phyloP scores from a whole-genome alignment of 2,329 filamentous ascomycete species.

The Diaporthe eres region DNA sequence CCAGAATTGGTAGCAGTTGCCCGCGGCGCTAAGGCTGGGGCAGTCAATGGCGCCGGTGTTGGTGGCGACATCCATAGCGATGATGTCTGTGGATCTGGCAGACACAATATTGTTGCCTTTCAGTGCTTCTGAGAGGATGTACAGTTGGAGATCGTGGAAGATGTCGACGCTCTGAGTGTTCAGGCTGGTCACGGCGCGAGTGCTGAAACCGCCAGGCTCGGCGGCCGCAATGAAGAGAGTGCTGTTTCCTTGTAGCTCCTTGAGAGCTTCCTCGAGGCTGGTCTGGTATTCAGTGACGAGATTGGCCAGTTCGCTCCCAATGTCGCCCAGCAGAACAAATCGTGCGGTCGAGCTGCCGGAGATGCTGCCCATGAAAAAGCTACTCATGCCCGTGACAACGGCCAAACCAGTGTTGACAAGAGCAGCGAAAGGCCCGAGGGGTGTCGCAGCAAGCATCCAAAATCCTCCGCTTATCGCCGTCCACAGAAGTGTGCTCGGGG shows the following conservation, averaged over 20 bases:
- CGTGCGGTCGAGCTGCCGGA: slow-evolving; percentile 45
- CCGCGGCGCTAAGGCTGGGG: slow-evolving; percentile 13
- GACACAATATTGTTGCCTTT: slow-evolving; percentile 12
- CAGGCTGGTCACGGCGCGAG: slow-evolving; percentile 24
- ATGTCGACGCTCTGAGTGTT: slow-evolving; percentile 24
- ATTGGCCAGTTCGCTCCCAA: slow-evolving; percentile 44
- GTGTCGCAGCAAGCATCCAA: slow-evolving; percentile 18
- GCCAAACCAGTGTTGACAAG: slow-evolving; percentile 6
- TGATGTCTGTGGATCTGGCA: not conserved
- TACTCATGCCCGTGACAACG: slow-evolving; percentile 40
- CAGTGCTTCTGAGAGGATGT: slow-evolving; percentile 17
- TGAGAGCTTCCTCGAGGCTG: slow-evolving; percentile 10
- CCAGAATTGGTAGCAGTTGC: slow-evolving; percentile 19
- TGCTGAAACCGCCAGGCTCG: slow-evolving; percentile 21
- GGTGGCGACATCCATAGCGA: slow-evolving; percentile 18
- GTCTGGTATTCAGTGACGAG: slow-evolving; percentile 40
- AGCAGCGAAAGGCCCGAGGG: not conserved
- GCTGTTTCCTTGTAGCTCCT: slow-evolving; percentile 8
- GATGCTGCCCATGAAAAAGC: slow-evolving; percentile 44
- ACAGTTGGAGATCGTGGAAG: slow-evolving; percentile 29
- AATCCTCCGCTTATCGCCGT: slow-evolving; percentile 17
- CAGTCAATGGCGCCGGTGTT: not conserved
- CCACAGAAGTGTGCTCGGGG: slow-evolving; percentile 34
- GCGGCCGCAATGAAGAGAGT: slow-evolving; percentile 16
- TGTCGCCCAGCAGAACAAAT: slow-evolving; percentile 47